phyloP scores from a whole-genome alignment of 1,139 yeast species.

The Zygosaccharomyces sapae region DNA sequence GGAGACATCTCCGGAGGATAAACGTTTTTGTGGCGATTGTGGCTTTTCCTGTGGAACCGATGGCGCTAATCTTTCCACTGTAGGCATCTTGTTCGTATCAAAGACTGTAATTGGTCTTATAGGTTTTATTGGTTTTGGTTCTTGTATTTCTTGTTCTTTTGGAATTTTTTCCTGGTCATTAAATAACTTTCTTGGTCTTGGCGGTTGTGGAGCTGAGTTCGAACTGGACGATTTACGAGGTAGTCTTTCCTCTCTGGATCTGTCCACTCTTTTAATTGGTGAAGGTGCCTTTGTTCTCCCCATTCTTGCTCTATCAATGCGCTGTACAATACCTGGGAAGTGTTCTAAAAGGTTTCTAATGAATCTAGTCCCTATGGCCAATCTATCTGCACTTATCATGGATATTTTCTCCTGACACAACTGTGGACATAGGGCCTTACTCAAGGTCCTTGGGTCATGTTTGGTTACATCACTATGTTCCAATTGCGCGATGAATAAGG shows the following conservation, averaged over 20 bases:
- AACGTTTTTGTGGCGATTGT: background rate
- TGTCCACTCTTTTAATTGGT: conserved; percentile 11
- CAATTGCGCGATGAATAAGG: conserved; percentile 41
- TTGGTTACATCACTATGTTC: conserved; percentile 39
- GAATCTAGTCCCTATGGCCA: conserved; percentile 49
- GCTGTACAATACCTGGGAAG: conserved; percentile 38
- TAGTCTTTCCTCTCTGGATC: conserved; percentile 5
- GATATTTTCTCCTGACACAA: conserved; percentile 50
- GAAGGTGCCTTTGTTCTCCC: conserved; percentile 9
- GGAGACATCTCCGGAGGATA: background rate
- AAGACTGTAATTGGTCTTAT: background rate
- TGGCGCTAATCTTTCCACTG: background rate
- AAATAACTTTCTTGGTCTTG: conserved; percentile 7
- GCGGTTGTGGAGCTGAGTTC: conserved; percentile 6
- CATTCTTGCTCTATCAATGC: conserved; percentile 11
- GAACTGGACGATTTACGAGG: background rate
- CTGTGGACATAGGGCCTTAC: conserved; percentile 49
- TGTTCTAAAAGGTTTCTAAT: conserved; percentile 47
- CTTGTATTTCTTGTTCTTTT: background rate
- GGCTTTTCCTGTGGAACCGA: background rate
- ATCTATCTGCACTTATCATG: conserved; percentile 43
- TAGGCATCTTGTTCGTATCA: background rate
- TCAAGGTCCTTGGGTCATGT: conserved; percentile 45
- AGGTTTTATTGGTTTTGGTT: background rate
- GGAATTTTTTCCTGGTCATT: background rate